phyloP scores from a whole-genome alignment of 257 asterid genomes.

The Ajuga chamaepitys region DNA sequence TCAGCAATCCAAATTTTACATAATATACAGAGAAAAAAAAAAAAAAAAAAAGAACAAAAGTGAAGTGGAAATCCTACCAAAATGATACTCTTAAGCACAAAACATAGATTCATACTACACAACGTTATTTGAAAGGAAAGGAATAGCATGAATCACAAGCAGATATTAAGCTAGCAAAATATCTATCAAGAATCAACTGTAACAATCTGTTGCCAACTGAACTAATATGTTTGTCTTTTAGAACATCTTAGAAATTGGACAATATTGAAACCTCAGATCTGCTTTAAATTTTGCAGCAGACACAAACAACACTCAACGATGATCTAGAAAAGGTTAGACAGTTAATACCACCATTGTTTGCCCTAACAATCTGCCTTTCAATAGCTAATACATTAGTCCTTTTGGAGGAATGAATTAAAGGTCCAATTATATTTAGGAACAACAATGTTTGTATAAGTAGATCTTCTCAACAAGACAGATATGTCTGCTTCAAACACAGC shows the following conservation, averaged over 20 bases:
- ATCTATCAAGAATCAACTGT: conserved; percentile 2
- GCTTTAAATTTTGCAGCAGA: conserved; percentile 11
- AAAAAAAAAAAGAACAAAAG: no score
- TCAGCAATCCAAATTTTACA: background rate
- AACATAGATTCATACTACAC: background rate
- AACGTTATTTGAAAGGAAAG: background rate
- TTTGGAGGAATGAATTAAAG: conserved; percentile 1
- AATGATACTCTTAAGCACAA: background rate
- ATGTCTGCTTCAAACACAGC: conserved; percentile 31
- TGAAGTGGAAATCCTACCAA: background rate
- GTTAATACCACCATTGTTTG: conserved; percentile 6
- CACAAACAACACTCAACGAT: background rate
- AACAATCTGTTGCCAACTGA: background rate
- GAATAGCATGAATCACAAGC: background rate
- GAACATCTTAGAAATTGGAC: background rate
- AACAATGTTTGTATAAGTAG: conserved; percentile 9
- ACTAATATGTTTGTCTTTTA: background rate
- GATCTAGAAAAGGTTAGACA: conserved; percentile 16
- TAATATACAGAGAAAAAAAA: background rate
- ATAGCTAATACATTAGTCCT: conserved; percentile 16
- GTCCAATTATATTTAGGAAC: background rate
- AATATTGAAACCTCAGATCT: conserved; percentile 11
- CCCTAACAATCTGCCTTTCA: conserved; percentile 13
- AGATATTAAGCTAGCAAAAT: conserved; percentile 5
- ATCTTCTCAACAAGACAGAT: conserved; percentile 23